phyloP scores from a whole-genome alignment of 169 alveolate species.

The Perkinsus marinus region DNA sequence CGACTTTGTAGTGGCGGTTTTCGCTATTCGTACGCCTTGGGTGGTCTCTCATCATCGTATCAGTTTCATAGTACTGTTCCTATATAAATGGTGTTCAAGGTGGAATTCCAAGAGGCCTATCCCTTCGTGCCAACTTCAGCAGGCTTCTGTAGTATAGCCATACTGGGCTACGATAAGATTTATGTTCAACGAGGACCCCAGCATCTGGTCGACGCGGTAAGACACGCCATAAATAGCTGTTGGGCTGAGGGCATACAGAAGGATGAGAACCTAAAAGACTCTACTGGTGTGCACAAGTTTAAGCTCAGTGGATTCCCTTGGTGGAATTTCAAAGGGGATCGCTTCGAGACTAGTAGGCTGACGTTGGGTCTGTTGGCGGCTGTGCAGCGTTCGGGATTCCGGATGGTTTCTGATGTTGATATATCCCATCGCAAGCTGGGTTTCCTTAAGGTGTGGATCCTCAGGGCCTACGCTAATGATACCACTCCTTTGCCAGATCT shows the following conservation, averaged over 20 bases:
- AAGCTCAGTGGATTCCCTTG: not conserved
- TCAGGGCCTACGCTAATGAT: not conserved
- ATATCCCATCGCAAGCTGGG: not conserved
- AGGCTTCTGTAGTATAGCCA: not conserved
- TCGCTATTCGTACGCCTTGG: no score
- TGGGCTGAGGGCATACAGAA: not conserved
- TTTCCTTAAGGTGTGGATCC: not conserved
- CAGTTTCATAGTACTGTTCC: no score
- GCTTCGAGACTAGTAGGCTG: not conserved
- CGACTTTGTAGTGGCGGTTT: no score
- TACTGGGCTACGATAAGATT: not conserved
- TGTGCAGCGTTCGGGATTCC: not conserved
- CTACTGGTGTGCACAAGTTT: not conserved
- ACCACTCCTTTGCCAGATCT: not conserved
- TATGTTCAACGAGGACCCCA: not conserved
- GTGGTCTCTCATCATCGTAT: no score
- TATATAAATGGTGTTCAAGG: not conserved
- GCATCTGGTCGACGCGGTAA: not conserved
- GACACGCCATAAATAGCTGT: not conserved
- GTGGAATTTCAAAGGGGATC: not conserved
- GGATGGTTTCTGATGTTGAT: not conserved
- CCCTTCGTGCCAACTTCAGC: not conserved
- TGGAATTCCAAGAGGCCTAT: not conserved
- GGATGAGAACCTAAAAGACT: not conserved
- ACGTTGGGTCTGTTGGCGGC: not conserved